Base-by-base conservation (phyloP, 2,329 filamentous ascomycete species). In the Ceratocystis cubensis region DNA sequence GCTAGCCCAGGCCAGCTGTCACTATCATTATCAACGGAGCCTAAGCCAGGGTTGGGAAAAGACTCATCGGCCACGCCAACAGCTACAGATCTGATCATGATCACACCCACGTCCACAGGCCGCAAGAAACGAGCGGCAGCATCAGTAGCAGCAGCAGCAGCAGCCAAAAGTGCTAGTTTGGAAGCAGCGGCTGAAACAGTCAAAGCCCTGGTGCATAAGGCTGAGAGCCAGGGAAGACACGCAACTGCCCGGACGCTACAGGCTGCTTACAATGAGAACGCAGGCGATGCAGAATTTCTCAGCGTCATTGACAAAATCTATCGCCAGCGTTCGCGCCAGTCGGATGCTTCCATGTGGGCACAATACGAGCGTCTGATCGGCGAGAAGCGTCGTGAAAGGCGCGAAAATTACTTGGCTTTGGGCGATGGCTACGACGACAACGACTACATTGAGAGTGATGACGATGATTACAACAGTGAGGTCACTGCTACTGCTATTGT, bases 191-290 rank as follows among this genome's bases (percentile, higher is more conserved):
- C 63, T 25, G 67, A 66, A 44, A 67, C 62, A 20, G 77, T 87
- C 48, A 81, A 84, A 72, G 71, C 74, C 41, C 82, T 83, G n/a
- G 81, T 86, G 37, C 79, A 84, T 8, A 79, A 84, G 71, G 84
- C 84, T 4, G 73, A 87, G 62, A 75, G 78, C 68, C 78, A 82
- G 71, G 77, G 78, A 69, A 81, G 82, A 67, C 86, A 83, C 72
- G 82, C 83, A 65, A 86, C 84, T 7, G 84, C 84, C 1, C 86
- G 80, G 76, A 83, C 84, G 53, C 76, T 87, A 68, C 78, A 83
- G 65, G 80, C 78, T 15, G 76, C 86, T 68, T 86, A 84, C 73
- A 82, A 86, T 70, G 82, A 86, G 71, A 79, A 81, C 68, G 77
- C 77, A 57, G 73, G 75, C 48, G 78, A 85, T 70, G 74, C 77